These are phyloP conservation scores for Hydrangea macrophylla DNA, from an alignment of 148 eudicot genomes.

Conservation along the genomic window DNA sequence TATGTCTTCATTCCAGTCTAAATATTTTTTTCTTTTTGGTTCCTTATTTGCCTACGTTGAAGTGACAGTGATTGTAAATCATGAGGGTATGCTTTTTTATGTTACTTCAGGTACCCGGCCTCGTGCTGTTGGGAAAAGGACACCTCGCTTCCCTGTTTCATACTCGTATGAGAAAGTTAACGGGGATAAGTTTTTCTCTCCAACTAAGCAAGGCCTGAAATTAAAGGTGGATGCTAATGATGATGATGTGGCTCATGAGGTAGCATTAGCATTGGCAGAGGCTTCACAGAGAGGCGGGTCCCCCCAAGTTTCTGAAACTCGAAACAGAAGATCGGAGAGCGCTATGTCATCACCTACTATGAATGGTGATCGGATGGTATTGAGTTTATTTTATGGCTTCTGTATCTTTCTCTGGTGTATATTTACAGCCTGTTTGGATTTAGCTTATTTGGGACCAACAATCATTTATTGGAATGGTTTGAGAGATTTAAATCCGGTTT, in stretches of 20 bases:
- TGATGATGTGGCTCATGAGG: slow-evolving; percentile 70
- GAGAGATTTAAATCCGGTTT: too few relatives aligned
- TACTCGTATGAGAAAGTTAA: slow-evolving; percentile 48
- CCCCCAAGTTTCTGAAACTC: slow-evolving; percentile 69
- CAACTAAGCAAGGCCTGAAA: slow-evolving; percentile 48
- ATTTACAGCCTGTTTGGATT: too few relatives aligned
- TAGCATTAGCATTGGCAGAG: slow-evolving; percentile 72
- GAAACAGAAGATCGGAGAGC: slow-evolving; percentile 38
- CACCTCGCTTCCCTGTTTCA: slow-evolving; percentile 80
- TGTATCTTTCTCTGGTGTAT: too few relatives aligned
- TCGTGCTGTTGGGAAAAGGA: slow-evolving; percentile 91
- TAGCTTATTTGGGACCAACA: too few relatives aligned
- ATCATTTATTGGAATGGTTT: too few relatives aligned
- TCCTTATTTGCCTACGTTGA: too few relatives aligned
- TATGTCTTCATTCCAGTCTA: too few relatives aligned
- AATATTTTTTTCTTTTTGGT: too few relatives aligned
- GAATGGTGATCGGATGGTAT: slow-evolving; percentile 48
- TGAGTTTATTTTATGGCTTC: too few relatives aligned
- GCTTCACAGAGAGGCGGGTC: slow-evolving; percentile 91
- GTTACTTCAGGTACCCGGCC: too few relatives aligned
- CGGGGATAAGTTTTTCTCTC: slow-evolving; percentile 51
- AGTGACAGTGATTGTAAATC: too few relatives aligned
- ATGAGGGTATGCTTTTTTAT: too few relatives aligned
- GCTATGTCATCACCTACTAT: slow-evolving; percentile 36
- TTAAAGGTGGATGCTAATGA: slow-evolving; percentile 50